phyloP scores from a whole-genome alignment of 1,284 basidiomycete genomes.

The Chondrostereum purpureum region DNA sequence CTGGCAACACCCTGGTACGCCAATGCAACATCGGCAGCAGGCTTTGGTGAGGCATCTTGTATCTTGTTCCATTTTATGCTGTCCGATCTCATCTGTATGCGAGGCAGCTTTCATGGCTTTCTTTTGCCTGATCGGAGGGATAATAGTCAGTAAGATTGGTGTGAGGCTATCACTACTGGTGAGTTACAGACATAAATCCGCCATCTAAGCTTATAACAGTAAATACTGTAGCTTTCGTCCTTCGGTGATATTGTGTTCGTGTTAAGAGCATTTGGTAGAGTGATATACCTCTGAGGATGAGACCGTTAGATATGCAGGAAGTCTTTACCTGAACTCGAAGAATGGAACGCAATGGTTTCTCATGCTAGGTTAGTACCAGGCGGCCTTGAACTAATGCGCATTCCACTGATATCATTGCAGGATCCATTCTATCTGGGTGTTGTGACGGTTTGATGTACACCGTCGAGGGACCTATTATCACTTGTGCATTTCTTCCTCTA shows the following conservation, averaged over 20 bases:
- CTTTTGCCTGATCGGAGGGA: constrained; percentile 24
- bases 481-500: constrained; percentile 14
- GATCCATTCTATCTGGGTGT: constrained; percentile 24
- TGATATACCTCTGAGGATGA: background rate
- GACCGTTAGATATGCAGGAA: constrained; percentile 23
- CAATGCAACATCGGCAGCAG: constrained; percentile 25
- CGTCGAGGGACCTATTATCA: constrained; percentile 28
- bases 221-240: constrained; percentile 21
- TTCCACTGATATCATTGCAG: constrained; percentile 6
- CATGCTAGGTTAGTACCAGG: constrained; percentile 20
- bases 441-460: constrained; percentile 28
- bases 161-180: constrained; percentile 21
- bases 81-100: background rate
- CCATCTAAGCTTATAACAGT: background rate
- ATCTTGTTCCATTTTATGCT: no score
- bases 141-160: constrained; percentile 28
- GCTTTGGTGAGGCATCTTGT: constrained; percentile 20
- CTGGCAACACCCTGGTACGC: constrained; percentile 25
- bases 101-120: constrained; percentile 28
- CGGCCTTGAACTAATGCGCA: background rate
- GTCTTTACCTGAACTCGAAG: constrained; percentile 28
- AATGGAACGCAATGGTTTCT: constrained; percentile 29
- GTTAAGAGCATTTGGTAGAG: no score
- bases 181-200: constrained; percentile 5
- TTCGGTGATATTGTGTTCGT: constrained; percentile 26